Conservation (phyloP, 805 yeast species). For the Candida sakaeoensis region DNA sequence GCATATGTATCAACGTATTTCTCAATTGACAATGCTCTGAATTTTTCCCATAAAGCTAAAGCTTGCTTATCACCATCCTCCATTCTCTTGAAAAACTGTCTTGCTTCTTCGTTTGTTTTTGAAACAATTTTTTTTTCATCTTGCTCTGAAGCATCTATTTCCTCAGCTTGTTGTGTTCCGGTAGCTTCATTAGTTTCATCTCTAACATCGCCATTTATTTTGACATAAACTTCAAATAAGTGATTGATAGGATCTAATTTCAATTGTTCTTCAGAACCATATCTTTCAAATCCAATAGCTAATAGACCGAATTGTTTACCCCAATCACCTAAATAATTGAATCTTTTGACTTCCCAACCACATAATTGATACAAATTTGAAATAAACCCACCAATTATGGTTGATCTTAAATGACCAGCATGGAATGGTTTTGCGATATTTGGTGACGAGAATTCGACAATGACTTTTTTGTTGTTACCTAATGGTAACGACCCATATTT, state of each 20-base stretch:
- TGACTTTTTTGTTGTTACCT: constrained; percentile 65
- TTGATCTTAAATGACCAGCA: constrained; percentile 97
- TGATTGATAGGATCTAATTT: constrained; percentile 85
- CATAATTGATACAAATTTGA: constrained; percentile 83
- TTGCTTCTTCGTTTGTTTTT: constrained; percentile 74
- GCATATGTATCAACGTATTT: constrained; percentile 86
- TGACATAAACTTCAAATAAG: constrained; percentile 89
- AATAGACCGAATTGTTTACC: constrained; percentile 97
- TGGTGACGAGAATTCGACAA: constrained; percentile 94
- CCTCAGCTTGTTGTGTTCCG: constrained; percentile 11
- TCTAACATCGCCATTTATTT: constrained; percentile 71
- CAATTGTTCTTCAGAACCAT: constrained; percentile 75
- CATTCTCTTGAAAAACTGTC: constrained; percentile 84
- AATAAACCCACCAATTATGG: constrained; percentile 95
- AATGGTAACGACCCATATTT: constrained; percentile 73
- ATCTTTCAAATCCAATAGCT: constrained; percentile 87
- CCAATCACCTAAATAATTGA: constrained; percentile 98
- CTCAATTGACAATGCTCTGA: constrained; percentile 87
- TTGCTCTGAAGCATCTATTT: constrained; percentile 7
- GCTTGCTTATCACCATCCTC: constrained; percentile 90
- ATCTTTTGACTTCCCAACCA: constrained; percentile 90
- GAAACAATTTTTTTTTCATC: constrained; percentile 11
- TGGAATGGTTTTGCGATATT: constrained; percentile 99
- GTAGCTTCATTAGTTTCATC: constrained; percentile 52
- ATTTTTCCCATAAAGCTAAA: constrained; percentile 72